Percentiles rank a stretch among this genome's conserved stretches.
These are phyloP conservation scores for Colletotrichum scovillei DNA, from an alignment of 2,329 filamentous ascomycete species.

Conservation along the genomic window DNA sequence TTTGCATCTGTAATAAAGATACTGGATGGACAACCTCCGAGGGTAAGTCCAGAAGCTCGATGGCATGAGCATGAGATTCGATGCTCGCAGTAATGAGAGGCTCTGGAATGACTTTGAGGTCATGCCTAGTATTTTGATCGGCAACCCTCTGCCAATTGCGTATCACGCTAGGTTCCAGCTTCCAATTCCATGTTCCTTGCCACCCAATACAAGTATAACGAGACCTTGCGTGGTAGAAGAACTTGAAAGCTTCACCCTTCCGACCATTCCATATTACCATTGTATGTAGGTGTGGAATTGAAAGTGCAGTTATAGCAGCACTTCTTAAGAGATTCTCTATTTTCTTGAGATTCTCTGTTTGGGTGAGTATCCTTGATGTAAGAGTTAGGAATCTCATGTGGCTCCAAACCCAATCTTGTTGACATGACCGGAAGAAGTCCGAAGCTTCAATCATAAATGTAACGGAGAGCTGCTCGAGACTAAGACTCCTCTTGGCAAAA, in stretches of 20 bases:
- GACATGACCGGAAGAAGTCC: constrained; percentile 42
- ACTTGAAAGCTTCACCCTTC: constrained; percentile 44
- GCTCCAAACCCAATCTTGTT: constrained; percentile 42
- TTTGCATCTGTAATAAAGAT: constrained; percentile 11
- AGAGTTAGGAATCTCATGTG: constrained; percentile 45
- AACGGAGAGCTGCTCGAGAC: constrained; percentile 43
- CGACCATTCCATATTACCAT: constrained; percentile 49
- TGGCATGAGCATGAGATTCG: constrained; percentile 15
- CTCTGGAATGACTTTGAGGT: constrained; percentile 3
- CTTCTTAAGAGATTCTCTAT: constrained; percentile 41
- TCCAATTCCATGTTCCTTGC: constrained; percentile 12
- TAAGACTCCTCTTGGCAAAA: constrained; percentile 42
- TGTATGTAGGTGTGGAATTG: constrained; percentile 46
- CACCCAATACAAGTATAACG: background rate
- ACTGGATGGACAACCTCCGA: background rate
- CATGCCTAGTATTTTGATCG: background rate
- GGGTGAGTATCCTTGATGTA: constrained; percentile 44
- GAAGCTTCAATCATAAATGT: constrained; percentile 44
- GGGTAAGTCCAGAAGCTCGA: constrained; percentile 3
- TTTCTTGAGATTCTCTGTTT: constrained; percentile 35
- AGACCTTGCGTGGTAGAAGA: constrained; percentile 42
- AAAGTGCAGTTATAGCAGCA: constrained; percentile 38
- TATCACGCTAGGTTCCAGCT: background rate
- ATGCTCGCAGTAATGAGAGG: background rate
- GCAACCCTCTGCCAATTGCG: constrained; percentile 3